Evolutionary conservation across 306 rosid species (phyloP), one percentile per base, ranked within the genome.

Genomic region (Begonia fuchsioides): DNA sequence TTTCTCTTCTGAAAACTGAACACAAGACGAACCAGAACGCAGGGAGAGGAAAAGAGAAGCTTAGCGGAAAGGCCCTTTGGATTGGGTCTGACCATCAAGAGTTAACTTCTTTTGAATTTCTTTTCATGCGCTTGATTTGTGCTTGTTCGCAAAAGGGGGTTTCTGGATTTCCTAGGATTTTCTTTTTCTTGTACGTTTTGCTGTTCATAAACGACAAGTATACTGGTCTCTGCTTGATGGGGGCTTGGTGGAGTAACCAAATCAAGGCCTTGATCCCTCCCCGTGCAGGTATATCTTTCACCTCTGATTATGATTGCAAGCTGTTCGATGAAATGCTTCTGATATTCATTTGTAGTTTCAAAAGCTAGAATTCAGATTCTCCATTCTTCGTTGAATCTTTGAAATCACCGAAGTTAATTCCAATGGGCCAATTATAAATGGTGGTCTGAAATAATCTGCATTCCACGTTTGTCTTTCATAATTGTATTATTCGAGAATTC

Each of bases 241-340:
- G 98, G 67, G 73, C 76, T 74, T 85, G 96, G 63, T 85, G 87
- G 87, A 85, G 98, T 61, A 80, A 68, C 43, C 71, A 68, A 61
- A 68, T 82, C 58, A 82, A 85, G 79, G 69, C 96, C 11, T 77
- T 77, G 66, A 73, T 72, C 68, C 63, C 87, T 26, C 35, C 35
- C 45, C 60, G 54, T 61, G 66, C 93, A 67, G 98, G 98, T 81
- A 4, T 26, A 66, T 20, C 38, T 44, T 47, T 19, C 39, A 12
- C 15, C 51, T 50, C 32, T 50, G 17, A 5, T 56, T 57, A 26
- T 26, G 35, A 26, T 26, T 26, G 35, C 35, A 5, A 26, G 35
- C 7, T 26, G 35, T 26, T 26, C 35, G 7, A 5, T 6, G 35
- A 26, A 2, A 4, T 26, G 35, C 35, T 26, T 26, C 35, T 26